A percentile compares a stretch with the other conserved stretches of the same genome.
Conservation (phyloP, 2,329 filamentous ascomycete species). For the Parastagonospora nodorum region DNA sequence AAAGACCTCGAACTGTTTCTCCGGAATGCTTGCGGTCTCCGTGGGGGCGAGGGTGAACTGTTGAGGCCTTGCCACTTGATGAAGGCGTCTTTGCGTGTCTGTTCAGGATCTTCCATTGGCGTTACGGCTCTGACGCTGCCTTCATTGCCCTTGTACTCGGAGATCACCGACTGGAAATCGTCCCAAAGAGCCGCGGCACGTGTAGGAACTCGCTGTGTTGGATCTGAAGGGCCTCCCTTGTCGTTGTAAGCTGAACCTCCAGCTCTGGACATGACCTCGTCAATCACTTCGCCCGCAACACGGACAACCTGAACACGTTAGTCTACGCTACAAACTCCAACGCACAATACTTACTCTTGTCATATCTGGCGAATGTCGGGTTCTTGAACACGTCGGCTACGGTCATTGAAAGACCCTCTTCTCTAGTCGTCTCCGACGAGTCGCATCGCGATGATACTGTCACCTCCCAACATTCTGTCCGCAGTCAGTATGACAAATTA, state of each 20-base stretch:
- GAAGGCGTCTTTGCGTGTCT: conserved; percentile 22
- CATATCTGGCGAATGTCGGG: conserved; percentile 41
- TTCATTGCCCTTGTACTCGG: conserved; percentile 26
- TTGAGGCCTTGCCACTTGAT: conserved; percentile 35
- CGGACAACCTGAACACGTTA: conserved; percentile 34
- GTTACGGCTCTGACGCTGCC: conserved; percentile 10
- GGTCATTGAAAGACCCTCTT: conserved; percentile 41
- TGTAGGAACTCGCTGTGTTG: conserved; percentile 15
- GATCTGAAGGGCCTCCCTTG: conserved; percentile 19
- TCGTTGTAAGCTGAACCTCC: conserved; percentile 26
- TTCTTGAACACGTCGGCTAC: conserved; percentile 44
- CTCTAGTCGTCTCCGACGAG: conserved; percentile 39
- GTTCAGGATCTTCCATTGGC: conserved; percentile 13
- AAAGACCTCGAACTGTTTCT: conserved; percentile 19
- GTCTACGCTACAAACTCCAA: background rate
- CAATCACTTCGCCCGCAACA: conserved; percentile 41
- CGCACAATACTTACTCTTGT: conserved; percentile 24
- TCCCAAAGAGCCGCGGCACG: conserved; percentile 31
- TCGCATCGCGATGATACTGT: conserved; percentile 43
- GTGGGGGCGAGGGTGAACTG: conserved; percentile 5
- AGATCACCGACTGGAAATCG: conserved; percentile 39
- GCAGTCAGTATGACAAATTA: conserved; percentile 4
- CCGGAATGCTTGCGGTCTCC: conserved; percentile 13
- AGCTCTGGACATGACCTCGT: conserved; percentile 41
- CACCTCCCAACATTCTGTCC: conserved; percentile 36